Evolutionary conservation across 2,329 filamentous ascomycete species (phyloP).

Genomic region (Trichoderma afroharzianum): DNA sequence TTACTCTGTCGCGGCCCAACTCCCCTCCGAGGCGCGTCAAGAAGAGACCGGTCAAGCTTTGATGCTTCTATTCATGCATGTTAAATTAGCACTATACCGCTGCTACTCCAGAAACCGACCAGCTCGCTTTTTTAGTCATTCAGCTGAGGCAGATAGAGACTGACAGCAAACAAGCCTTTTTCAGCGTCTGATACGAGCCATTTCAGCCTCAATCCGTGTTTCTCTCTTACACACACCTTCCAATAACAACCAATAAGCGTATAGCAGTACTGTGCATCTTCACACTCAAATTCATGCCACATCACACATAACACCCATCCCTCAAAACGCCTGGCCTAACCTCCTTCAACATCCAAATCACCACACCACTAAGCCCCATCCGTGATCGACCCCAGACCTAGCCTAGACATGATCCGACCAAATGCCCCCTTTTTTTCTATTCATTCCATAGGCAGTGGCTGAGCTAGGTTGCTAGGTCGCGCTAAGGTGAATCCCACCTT

Average conservation of each 20-base stretch:
- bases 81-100: neutral
- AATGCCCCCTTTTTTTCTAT: neutral
- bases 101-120: neutral
- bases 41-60: neutral
- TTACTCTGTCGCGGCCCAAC: neutral
- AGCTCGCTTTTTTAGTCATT: neutral
- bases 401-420: neutral
- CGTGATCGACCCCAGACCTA: neutral
- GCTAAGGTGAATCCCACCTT: neutral
- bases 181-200: neutral
- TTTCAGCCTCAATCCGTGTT: neutral
- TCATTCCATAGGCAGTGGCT: neutral
- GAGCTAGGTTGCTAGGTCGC: neutral
- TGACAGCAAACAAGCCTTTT: neutral
- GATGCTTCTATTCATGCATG: slow-evolving; percentile 1
- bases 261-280: neutral
- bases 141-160: neutral
- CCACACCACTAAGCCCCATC: neutral
- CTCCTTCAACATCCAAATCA: neutral
- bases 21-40: neutral
- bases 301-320: neutral
- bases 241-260: neutral
- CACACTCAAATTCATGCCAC: neutral
- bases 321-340: neutral
- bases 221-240: neutral